Percentiles rank a stretch among this genome's conserved stretches.
Conservation (phyloP, 768 basidiomycete species). For the Auriscalpium microsporum region DNA sequence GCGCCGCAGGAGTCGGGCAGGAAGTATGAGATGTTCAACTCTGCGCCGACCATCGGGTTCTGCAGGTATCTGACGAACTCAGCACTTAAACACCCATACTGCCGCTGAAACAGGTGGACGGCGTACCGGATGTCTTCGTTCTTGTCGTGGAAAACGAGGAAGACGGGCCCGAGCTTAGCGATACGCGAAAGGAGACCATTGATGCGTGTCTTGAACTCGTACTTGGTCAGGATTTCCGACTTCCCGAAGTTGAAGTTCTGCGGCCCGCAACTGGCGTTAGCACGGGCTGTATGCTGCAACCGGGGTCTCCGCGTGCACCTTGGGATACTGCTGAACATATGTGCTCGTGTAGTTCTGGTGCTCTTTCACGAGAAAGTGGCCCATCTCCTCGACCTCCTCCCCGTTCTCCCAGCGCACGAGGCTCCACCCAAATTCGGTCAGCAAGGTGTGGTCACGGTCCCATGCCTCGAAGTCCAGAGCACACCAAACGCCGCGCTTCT, state of each 20-base stretch:
- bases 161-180: conserved; percentile 47
- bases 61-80: conserved; percentile 38
- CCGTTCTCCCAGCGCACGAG: conserved; percentile 48
- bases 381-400: conserved; percentile 36
- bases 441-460: conserved; percentile 63
- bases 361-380: conserved; percentile 61
- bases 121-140: conserved; percentile 67
- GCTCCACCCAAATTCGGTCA: conserved; percentile 84
- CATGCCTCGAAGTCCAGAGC: conserved; percentile 80
- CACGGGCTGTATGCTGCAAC: neutral
- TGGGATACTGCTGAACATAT: conserved; percentile 56
- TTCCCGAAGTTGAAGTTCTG: conserved; percentile 64
- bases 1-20: conserved; percentile 40
- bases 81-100: neutral
- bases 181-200: conserved; percentile 34
- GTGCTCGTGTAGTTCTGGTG: conserved; percentile 48
- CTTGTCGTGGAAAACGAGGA: conserved; percentile 75
- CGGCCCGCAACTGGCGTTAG: too few relatives aligned
- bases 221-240: conserved; percentile 45
- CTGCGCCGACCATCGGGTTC: too few relatives aligned
- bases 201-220: conserved; percentile 45
- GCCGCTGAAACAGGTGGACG: conserved; percentile 5
- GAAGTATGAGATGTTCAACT: conserved; percentile 34
- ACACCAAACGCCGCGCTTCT: conserved; percentile 62
- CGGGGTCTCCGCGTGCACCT: conserved; percentile 31